Conservation (phyloP, 2,329 filamentous ascomycete genomes). For the Penicillium sp. region DNA sequence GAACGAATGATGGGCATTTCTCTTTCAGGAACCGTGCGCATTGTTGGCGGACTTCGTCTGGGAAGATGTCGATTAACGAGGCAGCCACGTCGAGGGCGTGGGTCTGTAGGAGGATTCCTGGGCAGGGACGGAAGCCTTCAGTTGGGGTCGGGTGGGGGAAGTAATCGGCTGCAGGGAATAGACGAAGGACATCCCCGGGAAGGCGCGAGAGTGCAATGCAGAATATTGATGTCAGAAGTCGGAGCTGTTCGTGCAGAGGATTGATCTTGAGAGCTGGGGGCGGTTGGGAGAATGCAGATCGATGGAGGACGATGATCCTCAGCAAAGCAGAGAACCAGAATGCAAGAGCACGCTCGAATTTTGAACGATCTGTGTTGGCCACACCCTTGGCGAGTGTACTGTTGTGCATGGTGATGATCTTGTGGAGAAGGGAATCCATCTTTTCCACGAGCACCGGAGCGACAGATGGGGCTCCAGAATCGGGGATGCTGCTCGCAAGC, state of each 20-base stretch:
- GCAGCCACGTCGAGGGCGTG: slow-evolving; percentile 48
- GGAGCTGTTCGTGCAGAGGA: slow-evolving; percentile 36
- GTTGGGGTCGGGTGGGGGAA: slow-evolving; percentile 28
- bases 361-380: slow-evolving; percentile 20
- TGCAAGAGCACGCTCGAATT: slow-evolving; percentile 34
- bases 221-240: slow-evolving; percentile 41
- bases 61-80: slow-evolving; percentile 45
- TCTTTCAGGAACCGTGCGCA: slow-evolving; percentile 46
- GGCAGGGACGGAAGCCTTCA: slow-evolving; percentile 29
- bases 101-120: slow-evolving; percentile 38
- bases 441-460: slow-evolving; percentile 41
- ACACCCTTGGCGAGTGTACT: slow-evolving; percentile 19
- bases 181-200: slow-evolving; percentile 33
- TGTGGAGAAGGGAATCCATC: slow-evolving; percentile 42
- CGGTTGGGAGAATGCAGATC: slow-evolving; percentile 34
- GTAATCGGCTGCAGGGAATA: slow-evolving; percentile 32
- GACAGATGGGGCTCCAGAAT: slow-evolving; percentile 33
- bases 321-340: slow-evolving; percentile 46
- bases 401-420: slow-evolving; percentile 33
- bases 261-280: slow-evolving; percentile 26
- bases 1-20: slow-evolving; percentile 39
- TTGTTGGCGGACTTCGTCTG: slow-evolving; percentile 45
- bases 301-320: slow-evolving; percentile 43
- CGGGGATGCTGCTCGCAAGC: slow-evolving; percentile 39
- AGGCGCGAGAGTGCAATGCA: slow-evolving; percentile 43